Base-by-base conservation (phyloP, 768 basidiomycete species). In the Kondoa subrosea region DNA sequence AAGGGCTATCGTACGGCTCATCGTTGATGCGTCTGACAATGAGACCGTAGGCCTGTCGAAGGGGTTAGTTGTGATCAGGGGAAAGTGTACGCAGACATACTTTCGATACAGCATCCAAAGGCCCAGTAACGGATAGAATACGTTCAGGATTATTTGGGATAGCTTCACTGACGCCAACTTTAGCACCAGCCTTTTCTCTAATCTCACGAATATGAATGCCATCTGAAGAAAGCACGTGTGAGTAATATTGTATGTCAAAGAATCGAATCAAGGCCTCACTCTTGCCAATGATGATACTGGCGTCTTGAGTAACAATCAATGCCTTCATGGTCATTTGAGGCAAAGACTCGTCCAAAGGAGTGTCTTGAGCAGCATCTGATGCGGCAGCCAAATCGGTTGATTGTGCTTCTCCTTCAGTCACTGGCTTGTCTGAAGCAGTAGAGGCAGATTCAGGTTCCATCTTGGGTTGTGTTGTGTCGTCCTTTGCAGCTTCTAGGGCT, bases 61-160 rank as follows among this genome's bases (percentile, higher is more conserved):
- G n/a, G 60, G 50, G 25, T 57, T 50, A 21, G 15, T 27, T 25
- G 33, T 3, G 27, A 32, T 29, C 17, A 32, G 33, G 12, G 4
- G 8, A 17, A 62, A 66, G 25, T 21, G 40, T 31, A 21, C 31
- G 61, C 50, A 56, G 32, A 76, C 83, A 68, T 68, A 88, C 93
- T 86, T 99, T 99, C 68, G 89, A 91, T 25, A 97, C 95, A n/a
- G 95, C 92, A 75, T 99, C 95, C 64, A 99, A 82, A 26, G 91
- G 87, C 1, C 95, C 95, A 72, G 87, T 90, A 70, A 99, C 92
- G 76, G 92, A 92, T 73, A 99, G 81, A 72, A 99, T 96, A 59
- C 95, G 86, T 79, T 99, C 95, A n/a, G 95, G 95, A 76, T 97
- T 97, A 8, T 93, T 93, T 2, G 95, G 91, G 69, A 97, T 96